Evolutionary conservation across 306 rosid species (phyloP), one percentile per base, ranked within the genome.

Genomic region (Castanea sativa): DNA sequence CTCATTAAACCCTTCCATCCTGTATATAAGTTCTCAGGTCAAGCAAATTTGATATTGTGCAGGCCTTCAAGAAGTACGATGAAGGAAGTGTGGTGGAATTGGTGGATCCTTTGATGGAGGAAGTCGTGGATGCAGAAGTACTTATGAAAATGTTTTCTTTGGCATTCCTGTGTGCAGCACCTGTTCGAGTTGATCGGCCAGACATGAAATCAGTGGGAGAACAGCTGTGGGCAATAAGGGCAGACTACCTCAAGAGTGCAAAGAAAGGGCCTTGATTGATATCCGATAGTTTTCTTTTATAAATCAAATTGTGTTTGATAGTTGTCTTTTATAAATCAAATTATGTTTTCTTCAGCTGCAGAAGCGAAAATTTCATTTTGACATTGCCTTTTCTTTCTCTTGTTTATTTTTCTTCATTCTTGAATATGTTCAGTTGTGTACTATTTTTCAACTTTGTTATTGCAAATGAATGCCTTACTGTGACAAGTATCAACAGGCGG

Each of bases 161-260:
- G 87, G 98, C 94, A 19, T 83, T 95, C 78, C 92, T 86, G 33
- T 93, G 98, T 71, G 99, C 97, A 58, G 97, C 98, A 5, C 99
- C 99, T 0, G 21, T 88, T 32, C 88, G 99, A 73, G 32, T 86
- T 5, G 94, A 91, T 70, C 83, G 98, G 58, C 99, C 99, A 1
- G 94, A 90, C 85, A 95, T 95, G 99, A 93, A 93, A 82, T 19
- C 86, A 5, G 98, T 89, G 71, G 91, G 94, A 38, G 93, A 95
- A 92, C 93, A 90, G 83, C 65, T 95, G 76, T 95, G 99, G 99
- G 76, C 93, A 38, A 88, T 93, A 80, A 89, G 99, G 73, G 97
- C 97, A 61, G 92, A 88, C 58, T 93, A 95, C 81, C 71, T 90
- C 56, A 93, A 80, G 80, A 87, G 90, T 75, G 69, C 80, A 68